Percentiles rank a stretch among this genome's conserved stretches.
phyloP scores from a whole-genome alignment of 495 filamentous ascomycete species.

The Penicilliopsis zonata region DNA sequence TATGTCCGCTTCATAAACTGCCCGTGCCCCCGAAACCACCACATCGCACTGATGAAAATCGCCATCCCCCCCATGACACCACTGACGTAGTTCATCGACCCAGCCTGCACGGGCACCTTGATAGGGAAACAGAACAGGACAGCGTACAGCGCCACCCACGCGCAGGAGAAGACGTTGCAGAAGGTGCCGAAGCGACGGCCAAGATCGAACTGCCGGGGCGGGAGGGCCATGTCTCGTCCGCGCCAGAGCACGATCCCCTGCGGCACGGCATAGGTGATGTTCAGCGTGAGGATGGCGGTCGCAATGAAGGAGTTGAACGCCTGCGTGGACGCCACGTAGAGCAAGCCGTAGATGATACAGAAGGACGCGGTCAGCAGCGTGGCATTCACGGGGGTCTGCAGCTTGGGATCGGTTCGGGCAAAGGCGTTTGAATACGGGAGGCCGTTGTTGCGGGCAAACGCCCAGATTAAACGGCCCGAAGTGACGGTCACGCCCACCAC shows the following conservation, averaged over 20 bases:
- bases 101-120: neutral
- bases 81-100: neutral
- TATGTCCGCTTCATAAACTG: no score
- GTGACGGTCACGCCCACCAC: constrained; percentile 1
- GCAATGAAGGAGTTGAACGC: constrained; percentile 32
- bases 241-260: constrained; percentile 18
- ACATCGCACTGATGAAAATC: neutral
- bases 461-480: constrained; percentile 23
- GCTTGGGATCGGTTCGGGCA: constrained; percentile 6
- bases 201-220: constrained; percentile 14
- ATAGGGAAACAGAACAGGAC: constrained; percentile 15
- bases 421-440: constrained; percentile 11
- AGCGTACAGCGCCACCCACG: constrained; percentile 16
- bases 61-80: neutral
- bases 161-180: constrained; percentile 20
- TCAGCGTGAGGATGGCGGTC: constrained; percentile 21
- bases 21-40: neutral
- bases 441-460: constrained; percentile 21
- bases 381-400: constrained; percentile 16
- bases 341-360: constrained; percentile 18
- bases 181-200: constrained; percentile 10
- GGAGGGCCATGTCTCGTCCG: constrained; percentile 15
- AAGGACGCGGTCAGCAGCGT: constrained; percentile 18
- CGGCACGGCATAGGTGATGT: constrained; percentile 23
- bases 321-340: constrained; percentile 27